These are phyloP conservation scores for Xerocomus amazonicus DNA, from an alignment of 1,284 basidiomycete species.

Conservation along the genomic window DNA sequence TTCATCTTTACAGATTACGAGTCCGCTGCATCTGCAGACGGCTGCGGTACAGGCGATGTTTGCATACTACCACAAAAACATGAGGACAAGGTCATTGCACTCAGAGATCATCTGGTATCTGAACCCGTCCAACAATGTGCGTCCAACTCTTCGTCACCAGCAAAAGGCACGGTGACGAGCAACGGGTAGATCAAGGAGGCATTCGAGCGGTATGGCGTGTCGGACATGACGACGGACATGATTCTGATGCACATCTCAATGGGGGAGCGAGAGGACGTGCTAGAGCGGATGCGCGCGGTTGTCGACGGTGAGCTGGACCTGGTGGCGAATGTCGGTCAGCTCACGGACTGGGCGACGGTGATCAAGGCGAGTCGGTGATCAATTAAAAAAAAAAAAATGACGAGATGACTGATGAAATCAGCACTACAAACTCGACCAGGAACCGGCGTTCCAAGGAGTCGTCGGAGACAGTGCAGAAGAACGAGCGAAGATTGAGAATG, in stretches of 20 bases:
- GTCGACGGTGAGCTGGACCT: slow-evolving; percentile 55
- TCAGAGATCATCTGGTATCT: slow-evolving; percentile 84
- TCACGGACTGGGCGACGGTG: slow-evolving; percentile 70
- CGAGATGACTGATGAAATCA: slow-evolving; percentile 27
- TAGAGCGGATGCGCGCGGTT: slow-evolving; percentile 49
- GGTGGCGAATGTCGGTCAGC: slow-evolving; percentile 42
- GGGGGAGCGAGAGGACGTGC: slow-evolving; percentile 38
- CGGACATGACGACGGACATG: slow-evolving; percentile 62
- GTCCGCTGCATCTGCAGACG: slow-evolving; percentile 71
- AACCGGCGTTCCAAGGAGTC: slow-evolving; percentile 42
- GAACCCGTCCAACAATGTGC: slow-evolving; percentile 81
- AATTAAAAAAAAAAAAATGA: too few relatives aligned
- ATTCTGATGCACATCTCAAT: slow-evolving; percentile 68
- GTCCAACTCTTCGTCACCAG: slow-evolving; percentile 9
- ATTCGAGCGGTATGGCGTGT: slow-evolving; percentile 80
- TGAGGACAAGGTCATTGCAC: slow-evolving; percentile 78
- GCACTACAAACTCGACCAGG: slow-evolving; percentile 74
- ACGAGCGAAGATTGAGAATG: slow-evolving; percentile 51
- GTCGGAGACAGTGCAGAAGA: slow-evolving; percentile 39
- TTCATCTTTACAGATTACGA: slow-evolving; percentile 56
- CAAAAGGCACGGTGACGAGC: background rate
- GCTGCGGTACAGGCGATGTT: slow-evolving; percentile 80
- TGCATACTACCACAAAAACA: slow-evolving; percentile 51
- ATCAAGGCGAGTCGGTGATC: slow-evolving; percentile 53
- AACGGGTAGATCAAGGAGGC: slow-evolving; percentile 77